Base-by-base conservation (phyloP, 805 yeast species). In the Teunomyces lycoperdinae region DNA sequence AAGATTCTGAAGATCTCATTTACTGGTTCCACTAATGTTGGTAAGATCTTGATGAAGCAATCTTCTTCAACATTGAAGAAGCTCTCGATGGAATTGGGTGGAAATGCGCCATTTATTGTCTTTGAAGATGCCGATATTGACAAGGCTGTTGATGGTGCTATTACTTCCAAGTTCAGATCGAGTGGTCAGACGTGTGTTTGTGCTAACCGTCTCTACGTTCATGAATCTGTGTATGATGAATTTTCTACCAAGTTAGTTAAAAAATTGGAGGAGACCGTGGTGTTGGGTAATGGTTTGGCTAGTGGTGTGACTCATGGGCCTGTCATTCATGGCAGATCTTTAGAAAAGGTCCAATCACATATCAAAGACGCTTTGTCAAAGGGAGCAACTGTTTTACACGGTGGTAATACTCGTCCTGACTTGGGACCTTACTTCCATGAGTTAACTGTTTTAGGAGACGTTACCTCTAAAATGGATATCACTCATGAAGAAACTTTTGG, bases 121-220 rank as follows among this genome's bases (percentile, higher is more conserved):
- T 86, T 86, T 63, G 83, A 83, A 46, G 91, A 85, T 60, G 89
- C 89, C 9, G 80, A 84, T 51, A 55, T 86, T 16, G 85, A 80
- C 49, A 67, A 70, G 36, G 92, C 92, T 0, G 81, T 85, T 11
- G 76, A 74, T n/a, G 87, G 82, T 35, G 79, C 87, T 2, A 62
- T 85, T 49, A 81, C 77, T 7, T 77, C 83, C 52, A 87, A 87
- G 64, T 83, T 85, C 68, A 77, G 94, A 62, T 84, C 85, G 26
- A 77, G 85, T 38, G 94, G 94, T 51, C 94, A 87, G 67, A 85
- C 91, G 4, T 87, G 95, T 68, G 85, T 85, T 35, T 85, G 90
- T 62, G 89, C 90, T 41, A 85, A 85, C 67, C 74, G 91, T 59
- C 62, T 86, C 42, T 86, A 76, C 59, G 77, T 86, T 30, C 94